These are phyloP conservation scores for Auricularia sp. DNA, from an alignment of 768 basidiomycete species.

Conservation along the genomic window DNA sequence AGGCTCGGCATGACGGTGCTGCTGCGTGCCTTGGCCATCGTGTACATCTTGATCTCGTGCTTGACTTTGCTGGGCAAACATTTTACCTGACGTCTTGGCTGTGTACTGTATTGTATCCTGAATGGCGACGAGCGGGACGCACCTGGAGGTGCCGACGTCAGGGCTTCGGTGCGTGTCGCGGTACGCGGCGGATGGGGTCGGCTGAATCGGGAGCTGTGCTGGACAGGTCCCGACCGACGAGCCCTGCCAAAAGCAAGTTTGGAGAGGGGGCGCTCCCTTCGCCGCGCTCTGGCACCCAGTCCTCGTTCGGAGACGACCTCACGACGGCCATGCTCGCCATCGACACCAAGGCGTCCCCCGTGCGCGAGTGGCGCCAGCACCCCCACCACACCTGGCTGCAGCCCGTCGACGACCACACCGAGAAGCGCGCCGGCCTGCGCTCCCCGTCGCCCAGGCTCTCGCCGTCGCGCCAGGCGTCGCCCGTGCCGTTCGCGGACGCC, in stretches of 20 bases:
- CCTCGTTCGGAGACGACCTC: neutral
- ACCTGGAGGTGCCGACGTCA: neutral
- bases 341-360: neutral
- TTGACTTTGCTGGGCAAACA: neutral
- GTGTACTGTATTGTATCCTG: neutral
- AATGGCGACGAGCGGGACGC: neutral
- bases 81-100: neutral
- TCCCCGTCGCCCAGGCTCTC: neutral
- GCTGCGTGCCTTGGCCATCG: neutral
- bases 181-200: neutral
- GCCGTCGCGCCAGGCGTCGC: neutral
- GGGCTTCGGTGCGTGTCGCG: neutral
- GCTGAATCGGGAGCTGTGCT: neutral
- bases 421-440: neutral
- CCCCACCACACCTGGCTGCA: neutral
- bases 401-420: neutral
- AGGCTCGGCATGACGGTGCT: neutral
- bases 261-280: neutral
- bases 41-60: neutral
- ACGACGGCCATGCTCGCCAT: neutral
- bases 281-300: neutral
- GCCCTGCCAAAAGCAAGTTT: neutral
- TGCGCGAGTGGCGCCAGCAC: neutral
- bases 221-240: constrained; percentile 1
- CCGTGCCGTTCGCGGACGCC: neutral